Conservation (phyloP, 1,139 yeast genomes). For the Yamadazyma diddensiae region DNA sequence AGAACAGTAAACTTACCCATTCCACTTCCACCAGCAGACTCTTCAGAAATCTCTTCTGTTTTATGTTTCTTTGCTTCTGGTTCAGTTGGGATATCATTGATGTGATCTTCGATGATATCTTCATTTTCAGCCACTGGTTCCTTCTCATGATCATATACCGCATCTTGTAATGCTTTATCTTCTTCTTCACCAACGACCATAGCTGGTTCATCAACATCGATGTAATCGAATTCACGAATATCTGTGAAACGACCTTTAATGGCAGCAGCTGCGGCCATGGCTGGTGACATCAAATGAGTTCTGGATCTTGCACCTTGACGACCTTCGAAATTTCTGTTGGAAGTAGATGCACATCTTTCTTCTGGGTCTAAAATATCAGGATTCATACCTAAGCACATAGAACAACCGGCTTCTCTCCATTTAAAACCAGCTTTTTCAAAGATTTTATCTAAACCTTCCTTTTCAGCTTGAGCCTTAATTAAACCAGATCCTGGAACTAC, state of each 20-base stretch:
- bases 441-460: conserved; percentile 88
- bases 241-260: conserved; percentile 88
- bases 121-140: conserved; percentile 44
- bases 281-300: conserved; percentile 97
- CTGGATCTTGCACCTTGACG: conserved; percentile 98
- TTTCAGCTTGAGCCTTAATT: conserved; percentile 89
- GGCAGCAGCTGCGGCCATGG: conserved; percentile 99
- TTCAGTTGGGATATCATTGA: conserved; percentile 58
- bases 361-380: conserved; percentile 93
- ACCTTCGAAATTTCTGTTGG: conserved; percentile 98
- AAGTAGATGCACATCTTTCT: conserved; percentile 98
- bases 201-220: conserved; percentile 58
- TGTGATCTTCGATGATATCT: conserved; percentile 42
- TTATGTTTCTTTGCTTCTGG: conserved; percentile 28
- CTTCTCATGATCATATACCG: conserved; percentile 69
- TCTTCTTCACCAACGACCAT: conserved; percentile 55
- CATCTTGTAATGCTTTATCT: conserved; percentile 61
- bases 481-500: conserved; percentile 98
- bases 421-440: conserved; percentile 91
- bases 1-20: conserved; percentile 75
- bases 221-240: conserved; percentile 75
- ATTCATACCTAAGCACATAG: conserved; percentile 99
- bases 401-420: conserved; percentile 99
- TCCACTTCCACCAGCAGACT: conserved; percentile 36
- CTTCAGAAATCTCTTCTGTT: conserved; percentile 18